Evolutionary conservation across 768 basidiomycete genomes (phyloP).

Genomic region (Phylloporus sp.): DNA sequence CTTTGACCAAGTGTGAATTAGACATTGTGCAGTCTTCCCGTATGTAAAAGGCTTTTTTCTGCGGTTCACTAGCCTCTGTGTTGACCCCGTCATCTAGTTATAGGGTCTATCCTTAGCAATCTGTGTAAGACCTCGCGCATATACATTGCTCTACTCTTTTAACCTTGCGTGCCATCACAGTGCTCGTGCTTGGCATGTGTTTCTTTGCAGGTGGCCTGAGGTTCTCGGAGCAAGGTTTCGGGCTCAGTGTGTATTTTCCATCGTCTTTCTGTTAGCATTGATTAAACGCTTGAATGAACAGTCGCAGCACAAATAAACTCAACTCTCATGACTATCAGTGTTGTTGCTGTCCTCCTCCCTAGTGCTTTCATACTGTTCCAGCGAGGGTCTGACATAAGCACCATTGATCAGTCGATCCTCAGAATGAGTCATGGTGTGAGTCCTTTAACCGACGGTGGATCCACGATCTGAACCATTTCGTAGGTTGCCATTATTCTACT

Average conservation of each 20-base stretch:
- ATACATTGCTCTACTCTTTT: background rate
- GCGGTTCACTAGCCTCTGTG: background rate
- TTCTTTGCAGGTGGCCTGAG: conserved; percentile 79
- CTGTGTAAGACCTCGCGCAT: conserved; percentile 40
- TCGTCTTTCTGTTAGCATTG: background rate
- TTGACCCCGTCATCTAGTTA: conserved; percentile 42
- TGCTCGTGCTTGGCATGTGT: conserved; percentile 81
- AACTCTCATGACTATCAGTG: conserved; percentile 69
- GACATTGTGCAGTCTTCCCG: conserved; percentile 77
- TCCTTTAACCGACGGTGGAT: background rate
- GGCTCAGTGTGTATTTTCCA: conserved; percentile 47
- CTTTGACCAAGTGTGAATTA: conserved; percentile 77
- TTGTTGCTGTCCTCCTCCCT: conserved; percentile 74
- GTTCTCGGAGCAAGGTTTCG: conserved; percentile 77
- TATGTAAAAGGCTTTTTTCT: conserved; percentile 33
- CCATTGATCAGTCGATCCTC: conserved; percentile 48
- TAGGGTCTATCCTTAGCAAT: conserved; percentile 82
- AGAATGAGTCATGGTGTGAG: conserved; percentile 76
- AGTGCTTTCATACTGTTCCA: conserved; percentile 72
- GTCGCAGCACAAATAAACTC: conserved; percentile 73
- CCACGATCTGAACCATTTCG: conserved; percentile 2
- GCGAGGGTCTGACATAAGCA: conserved; percentile 6
- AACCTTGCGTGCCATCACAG: conserved; percentile 31
- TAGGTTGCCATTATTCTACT: conserved; percentile 76
- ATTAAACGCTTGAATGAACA: conserved; percentile 23